Base-by-base conservation (phyloP, 257 asterid genomes). In the Nicotiana tabacum region DNA sequence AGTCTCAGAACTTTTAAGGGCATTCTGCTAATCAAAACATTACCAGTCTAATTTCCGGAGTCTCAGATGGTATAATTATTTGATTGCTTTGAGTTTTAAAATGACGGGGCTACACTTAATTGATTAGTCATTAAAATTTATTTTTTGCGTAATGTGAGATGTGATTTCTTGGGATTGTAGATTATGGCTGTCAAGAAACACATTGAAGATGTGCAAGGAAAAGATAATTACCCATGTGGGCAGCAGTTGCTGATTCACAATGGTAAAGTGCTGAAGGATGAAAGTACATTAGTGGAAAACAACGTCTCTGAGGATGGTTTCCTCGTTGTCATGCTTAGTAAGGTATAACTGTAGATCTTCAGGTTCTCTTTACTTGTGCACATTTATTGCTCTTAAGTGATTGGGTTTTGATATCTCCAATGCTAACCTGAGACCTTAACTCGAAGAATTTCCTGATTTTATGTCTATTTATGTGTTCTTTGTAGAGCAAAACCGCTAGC, bases 281-380 rank as follows among this genome's bases (percentile, higher is more conserved):
- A 95, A 85, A 92, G 90, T 84, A 91, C 97, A 27, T 85, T 95
- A 88, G 89, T 87, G 9, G 95, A 93, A 87, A 95, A 93, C 92
- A 93, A 88, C 81, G 94, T 93, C 82, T 89, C 97, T 24, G 97
- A 90, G 89, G 97, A 95, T 86, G 97, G 97, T 66, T 95, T 95
- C 88, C 97, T 95, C 77, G 98, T 95, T 67, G 97, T 95, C 91
- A 93, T 95, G 98, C 97, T 95, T 82, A 93, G 97, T 91, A 95
- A 95, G 96, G 98, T 95, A 86, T 83, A 32, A 43, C 64, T 7
- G 27, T 70, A 37, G 43, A 81, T 64, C 67, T 81, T 2, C 3
- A 29, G 46, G 72, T 35, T 61, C 29, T 46, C 30, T 30, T 68
- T 55, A 43, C 68, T 33, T 18, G 13, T 27, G 0, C 43, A 48